These are phyloP conservation scores for Escallonia herrerae DNA, from an alignment of 129 eudicot species.

Conservation along the genomic window DNA sequence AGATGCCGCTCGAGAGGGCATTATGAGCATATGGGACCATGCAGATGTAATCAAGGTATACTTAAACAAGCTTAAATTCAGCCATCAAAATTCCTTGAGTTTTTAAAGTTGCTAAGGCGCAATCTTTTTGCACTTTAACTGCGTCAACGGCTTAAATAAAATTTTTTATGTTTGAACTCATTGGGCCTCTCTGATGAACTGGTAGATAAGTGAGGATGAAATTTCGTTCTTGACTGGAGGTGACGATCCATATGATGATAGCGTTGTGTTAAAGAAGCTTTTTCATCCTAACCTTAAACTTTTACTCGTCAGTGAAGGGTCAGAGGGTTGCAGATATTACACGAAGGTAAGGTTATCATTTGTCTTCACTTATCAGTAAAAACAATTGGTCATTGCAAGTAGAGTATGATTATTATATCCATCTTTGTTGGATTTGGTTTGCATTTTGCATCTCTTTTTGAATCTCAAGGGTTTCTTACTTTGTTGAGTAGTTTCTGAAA, in stretches of 20 bases:
- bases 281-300: constrained; percentile 70
- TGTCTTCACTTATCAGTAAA: not conserved
- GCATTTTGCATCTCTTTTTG: no score
- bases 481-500: no score
- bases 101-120: no score
- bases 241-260: constrained; percentile 50
- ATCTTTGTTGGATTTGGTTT: no score
- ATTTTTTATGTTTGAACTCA: not conserved
- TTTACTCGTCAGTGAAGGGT: constrained; percentile 66
- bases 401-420: no score
- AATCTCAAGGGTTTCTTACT: no score
- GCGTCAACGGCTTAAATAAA: not conserved
- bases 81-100: not conserved
- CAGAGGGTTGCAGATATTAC: constrained; percentile 71
- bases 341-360: constrained; percentile 42
- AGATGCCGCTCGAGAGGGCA: constrained; percentile 62
- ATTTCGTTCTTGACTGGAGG: constrained; percentile 58
- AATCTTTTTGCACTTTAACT: no score
- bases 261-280: constrained; percentile 51
- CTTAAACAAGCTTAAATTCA: not conserved
- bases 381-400: no score
- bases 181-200: constrained; percentile 3
- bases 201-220: constrained; percentile 77
- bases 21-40: constrained; percentile 77
- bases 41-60: constrained; percentile 75